Percentiles rank a stretch among this genome's conserved stretches.
These are phyloP conservation scores for Vaccinium vitisidaea DNA, from an alignment of 148 eudicot species.

Conservation along the genomic window DNA sequence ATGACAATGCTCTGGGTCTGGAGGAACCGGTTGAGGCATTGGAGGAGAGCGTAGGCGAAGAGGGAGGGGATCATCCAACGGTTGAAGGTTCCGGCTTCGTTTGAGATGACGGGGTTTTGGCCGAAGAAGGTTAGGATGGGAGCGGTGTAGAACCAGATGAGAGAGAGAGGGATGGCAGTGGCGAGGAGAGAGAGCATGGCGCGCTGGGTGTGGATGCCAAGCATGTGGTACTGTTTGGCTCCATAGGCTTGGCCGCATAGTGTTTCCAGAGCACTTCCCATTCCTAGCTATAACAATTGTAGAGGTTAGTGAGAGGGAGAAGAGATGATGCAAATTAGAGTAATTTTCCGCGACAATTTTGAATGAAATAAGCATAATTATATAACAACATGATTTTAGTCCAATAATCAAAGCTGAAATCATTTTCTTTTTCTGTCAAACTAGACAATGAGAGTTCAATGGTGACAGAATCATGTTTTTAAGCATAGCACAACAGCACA, in stretches of 20 bases:
- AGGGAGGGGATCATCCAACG: constrained; percentile 46
- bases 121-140: constrained; percentile 30
- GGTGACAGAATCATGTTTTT: too few species aligned
- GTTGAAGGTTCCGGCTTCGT: constrained; percentile 38
- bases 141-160: constrained; percentile 39
- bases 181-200: constrained; percentile 34
- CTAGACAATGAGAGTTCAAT: too few species aligned
- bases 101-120: constrained; percentile 40
- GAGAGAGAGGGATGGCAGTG: constrained; percentile 27
- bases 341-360: background rate
- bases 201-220: constrained; percentile 41
- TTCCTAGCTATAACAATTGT: constrained; percentile 34
- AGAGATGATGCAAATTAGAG: too few species aligned
- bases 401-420: background rate
- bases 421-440: too few species aligned
- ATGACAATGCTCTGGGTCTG: constrained; percentile 41
- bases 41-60: constrained; percentile 44
- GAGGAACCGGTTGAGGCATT: constrained; percentile 47
- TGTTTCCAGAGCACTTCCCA: constrained; percentile 57
- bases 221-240: constrained; percentile 49
- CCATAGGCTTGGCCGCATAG: constrained; percentile 53
- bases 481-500: too few species aligned
- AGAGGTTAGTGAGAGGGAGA: background rate
- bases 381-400: background rate
- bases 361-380: background rate